Evolutionary conservation across 31 red algal genomes (phyloP).

Genomic region (Bonnemaisonia californica): DNA sequence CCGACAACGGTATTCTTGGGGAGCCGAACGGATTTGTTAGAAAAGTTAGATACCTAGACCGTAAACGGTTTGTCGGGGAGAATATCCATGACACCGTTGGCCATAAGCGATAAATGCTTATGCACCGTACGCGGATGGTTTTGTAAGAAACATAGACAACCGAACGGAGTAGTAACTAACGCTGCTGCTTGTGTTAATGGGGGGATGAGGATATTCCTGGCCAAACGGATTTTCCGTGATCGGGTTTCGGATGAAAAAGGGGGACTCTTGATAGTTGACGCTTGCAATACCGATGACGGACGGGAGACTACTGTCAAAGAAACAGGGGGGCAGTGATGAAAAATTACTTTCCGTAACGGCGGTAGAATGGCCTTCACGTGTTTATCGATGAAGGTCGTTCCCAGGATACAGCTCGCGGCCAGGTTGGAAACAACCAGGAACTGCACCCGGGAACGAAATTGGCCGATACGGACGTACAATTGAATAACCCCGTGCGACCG

Average conservation of each 20-base stretch:
- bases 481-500: not conserved
- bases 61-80: not conserved
- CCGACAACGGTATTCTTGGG: not conserved
- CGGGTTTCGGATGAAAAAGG: not conserved
- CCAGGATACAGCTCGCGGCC: slow-evolving; percentile 2
- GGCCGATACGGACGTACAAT: not conserved
- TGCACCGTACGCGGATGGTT: not conserved
- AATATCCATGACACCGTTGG: slow-evolving; percentile 8
- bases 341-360: not conserved
- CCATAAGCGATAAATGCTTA: slow-evolving; percentile 1
- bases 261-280: not conserved
- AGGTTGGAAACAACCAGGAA: not conserved
- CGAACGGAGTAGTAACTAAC: not conserved
- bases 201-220: not conserved
- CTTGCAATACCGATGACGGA: not conserved
- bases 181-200: not conserved
- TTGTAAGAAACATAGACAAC: not conserved
- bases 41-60: not conserved
- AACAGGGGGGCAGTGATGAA: slow-evolving; percentile 7
- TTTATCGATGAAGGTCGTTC: slow-evolving; percentile 7
- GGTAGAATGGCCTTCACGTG: slow-evolving; percentile 7
- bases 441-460: not conserved
- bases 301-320: not conserved
- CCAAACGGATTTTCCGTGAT: not conserved
- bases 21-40: not conserved